Percentiles rank a stretch among this genome's conserved stretches.
Evolutionary conservation across 2,329 filamentous ascomycete species (phyloP).

Genomic region (Apiospora aurea): DNA sequence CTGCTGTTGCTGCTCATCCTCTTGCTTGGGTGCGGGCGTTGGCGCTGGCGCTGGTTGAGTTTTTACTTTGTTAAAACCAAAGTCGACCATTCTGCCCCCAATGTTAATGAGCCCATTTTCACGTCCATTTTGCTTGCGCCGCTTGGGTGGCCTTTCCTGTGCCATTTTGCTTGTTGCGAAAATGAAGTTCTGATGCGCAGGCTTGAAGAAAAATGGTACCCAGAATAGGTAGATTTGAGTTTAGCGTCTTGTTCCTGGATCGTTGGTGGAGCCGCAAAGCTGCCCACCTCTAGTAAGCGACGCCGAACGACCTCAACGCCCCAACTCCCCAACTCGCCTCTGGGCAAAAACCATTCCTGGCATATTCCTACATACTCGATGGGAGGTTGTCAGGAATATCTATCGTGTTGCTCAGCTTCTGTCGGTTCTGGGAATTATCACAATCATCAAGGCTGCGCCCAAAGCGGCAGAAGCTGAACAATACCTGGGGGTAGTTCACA

Average conservation of each 20-base stretch:
- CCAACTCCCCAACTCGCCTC: too few relatives aligned
- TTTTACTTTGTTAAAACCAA: conserved; percentile 27
- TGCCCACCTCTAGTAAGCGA: too few relatives aligned
- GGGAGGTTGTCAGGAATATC: too few relatives aligned
- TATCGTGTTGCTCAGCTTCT: too few relatives aligned
- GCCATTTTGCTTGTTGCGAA: neutral
- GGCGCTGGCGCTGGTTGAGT: conserved; percentile 7
- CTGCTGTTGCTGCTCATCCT: neutral
- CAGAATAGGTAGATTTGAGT: conserved; percentile 3
- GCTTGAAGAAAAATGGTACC: neutral
- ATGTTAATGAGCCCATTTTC: conserved; percentile 17
- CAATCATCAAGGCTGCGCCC: too few relatives aligned
- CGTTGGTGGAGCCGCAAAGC: neutral
- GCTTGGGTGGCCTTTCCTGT: conserved; percentile 26
- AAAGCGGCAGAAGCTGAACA: too few relatives aligned
- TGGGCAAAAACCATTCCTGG: too few relatives aligned
- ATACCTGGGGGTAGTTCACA: too few relatives aligned
- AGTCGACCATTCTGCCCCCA: conserved; percentile 26
- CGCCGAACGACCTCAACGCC: too few relatives aligned
- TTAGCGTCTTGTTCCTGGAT: neutral
- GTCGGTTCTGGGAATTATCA: too few relatives aligned
- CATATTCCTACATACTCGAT: too few relatives aligned
- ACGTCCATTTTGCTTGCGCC: conserved; percentile 23
- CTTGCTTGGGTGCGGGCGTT: neutral
- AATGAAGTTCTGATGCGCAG: neutral